A percentile compares a stretch with the other conserved stretches of the same genome.
phyloP scores from a whole-genome alignment of 2,329 filamentous ascomycete species.

The Verticillium alfalfae region DNA sequence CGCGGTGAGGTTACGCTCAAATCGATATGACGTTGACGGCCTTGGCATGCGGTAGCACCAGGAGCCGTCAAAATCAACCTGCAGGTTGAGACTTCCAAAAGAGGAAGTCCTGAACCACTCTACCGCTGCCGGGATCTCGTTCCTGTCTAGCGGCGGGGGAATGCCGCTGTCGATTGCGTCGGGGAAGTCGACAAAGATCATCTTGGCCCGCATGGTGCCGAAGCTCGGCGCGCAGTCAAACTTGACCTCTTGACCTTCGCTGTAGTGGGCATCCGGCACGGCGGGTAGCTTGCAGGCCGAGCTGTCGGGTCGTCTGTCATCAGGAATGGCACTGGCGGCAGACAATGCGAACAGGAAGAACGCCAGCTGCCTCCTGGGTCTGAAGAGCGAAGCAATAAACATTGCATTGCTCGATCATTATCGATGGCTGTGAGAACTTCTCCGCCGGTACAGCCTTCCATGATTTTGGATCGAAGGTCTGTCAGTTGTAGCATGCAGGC shows the following conservation, averaged over 20 bases:
- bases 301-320: neutral
- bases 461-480: too few species aligned
- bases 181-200: constrained; percentile 30
- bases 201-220: constrained; percentile 21
- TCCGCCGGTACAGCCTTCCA: too few species aligned
- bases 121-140: constrained; percentile 4
- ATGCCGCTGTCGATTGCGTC: constrained; percentile 15
- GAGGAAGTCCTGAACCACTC: constrained; percentile 9
- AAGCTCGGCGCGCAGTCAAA: constrained; percentile 22
- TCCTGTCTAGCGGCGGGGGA: constrained; percentile 10
- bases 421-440: too few species aligned
- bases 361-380: neutral
- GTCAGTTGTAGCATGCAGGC: too few species aligned
- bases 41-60: constrained; percentile 20
- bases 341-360: neutral
- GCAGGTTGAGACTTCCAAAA: constrained; percentile 11
- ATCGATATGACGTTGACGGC: constrained; percentile 15
- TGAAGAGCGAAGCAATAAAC: neutral
- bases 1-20: constrained; percentile 17
- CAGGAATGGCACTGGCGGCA: neutral
- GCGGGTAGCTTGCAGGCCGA: constrained; percentile 16
- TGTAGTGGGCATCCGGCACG: constrained; percentile 16
- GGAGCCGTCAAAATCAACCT: constrained; percentile 15
- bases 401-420: neutral
- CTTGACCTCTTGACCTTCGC: constrained; percentile 20